Base-by-base conservation (phyloP, 257 asterid species). In the Solanum tarijense region DNA sequence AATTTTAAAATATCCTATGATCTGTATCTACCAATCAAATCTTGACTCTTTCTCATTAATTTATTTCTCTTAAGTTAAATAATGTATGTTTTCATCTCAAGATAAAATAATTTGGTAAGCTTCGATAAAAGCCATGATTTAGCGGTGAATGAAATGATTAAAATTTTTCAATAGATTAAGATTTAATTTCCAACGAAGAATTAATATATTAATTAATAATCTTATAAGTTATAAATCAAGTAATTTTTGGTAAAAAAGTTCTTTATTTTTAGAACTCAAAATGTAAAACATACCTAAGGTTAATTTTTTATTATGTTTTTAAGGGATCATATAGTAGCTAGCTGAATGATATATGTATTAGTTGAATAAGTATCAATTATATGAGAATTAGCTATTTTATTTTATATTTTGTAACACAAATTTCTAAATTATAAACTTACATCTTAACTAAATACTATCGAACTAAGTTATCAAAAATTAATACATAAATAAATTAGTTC, bases 1-100 rank as follows among this genome's bases (percentile, higher is more conserved):
- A 39, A 8, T 23, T 78, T 39, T 71, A 87, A 86, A 32, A 25
- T 85, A 31, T 76, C 27, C 86, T 87, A 20, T 83, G 95, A 91
- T 92, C 92, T 88, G 82, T 90, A 90, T 93, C 95, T 87, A 85
- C 94, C 92, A 88, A 87, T 92, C 87, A 84, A 85, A 75, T 82
- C 35, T 41, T 86, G 73, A 81, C 74, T 18, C 3, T 36, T 14
- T 55, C 52, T 21, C 4, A 36, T 60, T 16, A 13, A 9, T 55
- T 84, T 38, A 10, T 34, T 43, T 5, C 4, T 4, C 9, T 32
- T 32, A 34, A 83, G 34, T 34, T 20, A 58, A 58, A 55, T 18
- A 55, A 1, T 18, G n/a, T 55, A 18, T 55, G 23, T 48, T 48
- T 48, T 48, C 60, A 48, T 48, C 62, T 48, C 16, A 52, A 6